Evolutionary conservation across 129 eudicot species (phyloP).

Genomic region (Flaveria brownii): DNA sequence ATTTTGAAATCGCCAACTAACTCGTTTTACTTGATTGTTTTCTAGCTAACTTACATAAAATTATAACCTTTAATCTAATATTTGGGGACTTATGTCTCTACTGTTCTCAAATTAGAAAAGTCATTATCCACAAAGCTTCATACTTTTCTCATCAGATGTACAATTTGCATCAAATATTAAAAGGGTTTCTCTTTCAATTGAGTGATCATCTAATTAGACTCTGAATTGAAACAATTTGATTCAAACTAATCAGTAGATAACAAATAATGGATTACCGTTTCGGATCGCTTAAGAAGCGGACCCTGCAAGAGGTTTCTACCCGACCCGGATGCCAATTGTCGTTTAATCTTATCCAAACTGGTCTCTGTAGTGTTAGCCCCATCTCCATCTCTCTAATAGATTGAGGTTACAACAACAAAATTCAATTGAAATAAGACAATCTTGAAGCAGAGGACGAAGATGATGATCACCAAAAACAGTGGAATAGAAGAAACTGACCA

Average conservation of each 20-base stretch:
- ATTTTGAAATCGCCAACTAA: background rate
- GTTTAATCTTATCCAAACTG: conserved; percentile 81
- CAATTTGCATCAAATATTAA: no score
- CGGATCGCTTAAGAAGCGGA: conserved; percentile 95
- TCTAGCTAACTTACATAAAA: background rate
- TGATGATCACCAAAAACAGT: background rate
- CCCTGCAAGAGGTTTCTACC: conserved; percentile 84
- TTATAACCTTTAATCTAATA: background rate
- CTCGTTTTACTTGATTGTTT: background rate
- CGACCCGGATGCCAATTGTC: conserved; percentile 80
- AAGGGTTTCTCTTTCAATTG: no score
- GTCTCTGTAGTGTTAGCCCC: conserved; percentile 54
- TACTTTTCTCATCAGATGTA: no score
- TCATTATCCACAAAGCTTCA: no score
- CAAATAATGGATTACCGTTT: conserved; percentile 55
- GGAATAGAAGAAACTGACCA: conserved; percentile 35
- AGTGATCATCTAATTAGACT: no score
- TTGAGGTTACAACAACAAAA: background rate
- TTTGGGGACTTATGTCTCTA: background rate
- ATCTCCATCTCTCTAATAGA: conserved; percentile 34
- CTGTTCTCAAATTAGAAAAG: background rate
- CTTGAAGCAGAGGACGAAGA: conserved; percentile 9
- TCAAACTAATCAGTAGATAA: background rate
- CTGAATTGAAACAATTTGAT: background rate
- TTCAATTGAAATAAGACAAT: background rate